Conservation (phyloP, 495 filamentous ascomycete species). For the Halenospora varia region DNA sequence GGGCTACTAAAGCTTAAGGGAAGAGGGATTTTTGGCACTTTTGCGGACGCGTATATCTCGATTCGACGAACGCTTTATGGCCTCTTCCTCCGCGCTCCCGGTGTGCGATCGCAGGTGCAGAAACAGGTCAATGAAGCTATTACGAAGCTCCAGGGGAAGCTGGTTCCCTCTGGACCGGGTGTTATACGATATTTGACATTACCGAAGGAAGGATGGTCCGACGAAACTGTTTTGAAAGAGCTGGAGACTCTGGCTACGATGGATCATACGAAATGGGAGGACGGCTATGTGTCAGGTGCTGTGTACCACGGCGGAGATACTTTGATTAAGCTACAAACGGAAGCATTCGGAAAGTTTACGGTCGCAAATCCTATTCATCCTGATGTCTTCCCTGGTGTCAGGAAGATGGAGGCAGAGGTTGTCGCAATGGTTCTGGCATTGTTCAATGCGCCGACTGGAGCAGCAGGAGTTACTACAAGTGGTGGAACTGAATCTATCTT, state of each 20-base stretch:
- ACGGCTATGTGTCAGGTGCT: constrained; percentile 88
- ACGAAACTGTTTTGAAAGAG: constrained; percentile 75
- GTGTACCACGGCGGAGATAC: constrained; percentile 94
- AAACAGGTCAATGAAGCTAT: constrained; percentile 75
- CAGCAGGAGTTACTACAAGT: constrained; percentile 84
- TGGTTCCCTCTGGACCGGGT: constrained; percentile 69
- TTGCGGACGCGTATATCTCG: constrained; percentile 65
- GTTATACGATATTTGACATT: constrained; percentile 70
- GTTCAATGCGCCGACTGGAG: constrained; percentile 84
- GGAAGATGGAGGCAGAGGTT: constrained; percentile 98
- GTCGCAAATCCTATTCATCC: constrained; percentile 99
- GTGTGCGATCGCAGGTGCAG: constrained; percentile 76
- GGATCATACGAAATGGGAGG: constrained; percentile 96
- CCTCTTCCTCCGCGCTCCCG: constrained; percentile 78
- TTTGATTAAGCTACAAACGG: constrained; percentile 77
- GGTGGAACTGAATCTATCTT: constrained; percentile 96
- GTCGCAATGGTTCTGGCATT: constrained; percentile 91
- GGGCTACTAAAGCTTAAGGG: constrained; percentile 79
- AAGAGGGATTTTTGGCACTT: constrained; percentile 77
- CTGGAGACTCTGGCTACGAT: constrained; percentile 73
- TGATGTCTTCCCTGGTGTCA: constrained; percentile 94
- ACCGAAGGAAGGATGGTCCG: constrained; percentile 81
- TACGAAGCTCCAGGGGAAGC: constrained; percentile 71
- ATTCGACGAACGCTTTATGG: constrained; percentile 72
- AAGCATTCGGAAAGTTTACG: constrained; percentile 89